Conservation (phyloP, 192 early-diverging fungal genomes). For the Linnemannia schmuckeri region DNA sequence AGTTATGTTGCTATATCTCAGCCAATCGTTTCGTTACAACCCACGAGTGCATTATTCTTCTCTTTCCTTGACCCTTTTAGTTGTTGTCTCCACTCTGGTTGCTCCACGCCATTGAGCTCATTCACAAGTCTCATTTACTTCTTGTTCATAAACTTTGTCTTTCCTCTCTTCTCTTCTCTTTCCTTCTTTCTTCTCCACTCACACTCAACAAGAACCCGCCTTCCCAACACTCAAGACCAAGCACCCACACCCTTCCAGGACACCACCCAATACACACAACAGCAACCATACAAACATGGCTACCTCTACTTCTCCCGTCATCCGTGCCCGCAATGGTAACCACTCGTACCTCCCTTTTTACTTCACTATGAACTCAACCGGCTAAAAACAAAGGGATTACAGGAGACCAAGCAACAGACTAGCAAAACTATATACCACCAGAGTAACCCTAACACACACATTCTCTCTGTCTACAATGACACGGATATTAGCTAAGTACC, state of each 20-base stretch:
- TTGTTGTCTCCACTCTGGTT: not conserved
- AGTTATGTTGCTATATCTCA: not conserved
- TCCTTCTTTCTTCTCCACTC: not conserved
- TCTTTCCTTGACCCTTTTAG: too few relatives aligned
- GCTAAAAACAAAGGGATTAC: not conserved
- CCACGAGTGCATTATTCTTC: not conserved
- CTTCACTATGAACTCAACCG: not conserved
- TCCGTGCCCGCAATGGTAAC: slow-evolving; percentile 50
- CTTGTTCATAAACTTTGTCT: not conserved
- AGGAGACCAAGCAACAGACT: not conserved
- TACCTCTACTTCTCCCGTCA: slow-evolving; percentile 33
- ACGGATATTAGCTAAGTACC: slow-evolving; percentile 36
- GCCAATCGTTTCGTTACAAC: slow-evolving; percentile 11
- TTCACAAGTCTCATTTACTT: not conserved
- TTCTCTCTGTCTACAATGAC: not conserved
- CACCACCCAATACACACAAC: not conserved
- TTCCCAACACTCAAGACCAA: not conserved
- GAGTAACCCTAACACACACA: too few relatives aligned
- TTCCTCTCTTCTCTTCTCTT: not conserved
- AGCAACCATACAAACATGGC: slow-evolving; percentile 18
- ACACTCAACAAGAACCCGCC: not conserved
- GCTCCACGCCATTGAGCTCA: slow-evolving; percentile 2
- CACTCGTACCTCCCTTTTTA: not conserved
- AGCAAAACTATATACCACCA: not conserved
- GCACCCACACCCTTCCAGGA: not conserved